phyloP scores from a whole-genome alignment of 345 rosid species.

The Pistacia integerrima region DNA sequence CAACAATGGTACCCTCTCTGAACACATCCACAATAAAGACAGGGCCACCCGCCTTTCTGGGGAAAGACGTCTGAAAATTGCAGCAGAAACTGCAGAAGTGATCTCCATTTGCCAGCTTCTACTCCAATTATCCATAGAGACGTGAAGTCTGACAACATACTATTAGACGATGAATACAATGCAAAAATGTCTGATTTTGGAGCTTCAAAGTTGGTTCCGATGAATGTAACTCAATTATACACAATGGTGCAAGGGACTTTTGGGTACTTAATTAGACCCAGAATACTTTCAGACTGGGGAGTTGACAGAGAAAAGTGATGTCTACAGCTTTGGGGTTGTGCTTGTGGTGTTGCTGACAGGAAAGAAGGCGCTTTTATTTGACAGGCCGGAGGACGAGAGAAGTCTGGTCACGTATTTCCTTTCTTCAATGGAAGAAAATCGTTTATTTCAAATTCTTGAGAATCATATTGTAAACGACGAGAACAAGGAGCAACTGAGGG shows the following conservation, averaged over 20 bases:
- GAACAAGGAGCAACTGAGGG: too few species aligned
- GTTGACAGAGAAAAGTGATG: conserved; percentile 53
- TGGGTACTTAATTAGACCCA: conserved; percentile 48
- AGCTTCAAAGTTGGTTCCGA: conserved; percentile 42
- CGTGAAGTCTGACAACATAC: conserved; percentile 49
- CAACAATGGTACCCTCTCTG: conserved; percentile 22
- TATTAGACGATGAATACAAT: conserved; percentile 35
- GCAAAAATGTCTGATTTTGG: conserved; percentile 59
- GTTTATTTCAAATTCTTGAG: conserved; percentile 21
- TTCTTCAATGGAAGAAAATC: conserved; percentile 17
- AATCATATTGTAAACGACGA: too few species aligned
- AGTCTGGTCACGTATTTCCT: conserved; percentile 34
- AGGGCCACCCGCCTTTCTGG: conserved; percentile 21
- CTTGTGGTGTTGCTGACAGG: conserved; percentile 38
- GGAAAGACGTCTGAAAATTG: conserved; percentile 40
- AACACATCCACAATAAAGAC: conserved; percentile 17
- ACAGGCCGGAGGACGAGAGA: conserved; percentile 25
- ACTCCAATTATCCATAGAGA: conserved; percentile 48
- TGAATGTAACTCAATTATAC: conserved; percentile 34
- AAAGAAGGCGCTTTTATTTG: conserved; percentile 33
- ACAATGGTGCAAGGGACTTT: conserved; percentile 54
- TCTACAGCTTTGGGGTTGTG: conserved; percentile 52
- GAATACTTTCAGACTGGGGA: conserved; percentile 37
- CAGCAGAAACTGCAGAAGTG: conserved; percentile 35
- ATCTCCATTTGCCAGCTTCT: conserved; percentile 45